These are phyloP conservation scores for Trichoderma parareesei DNA, from an alignment of 495 filamentous ascomycete genomes.

Conservation along the genomic window DNA sequence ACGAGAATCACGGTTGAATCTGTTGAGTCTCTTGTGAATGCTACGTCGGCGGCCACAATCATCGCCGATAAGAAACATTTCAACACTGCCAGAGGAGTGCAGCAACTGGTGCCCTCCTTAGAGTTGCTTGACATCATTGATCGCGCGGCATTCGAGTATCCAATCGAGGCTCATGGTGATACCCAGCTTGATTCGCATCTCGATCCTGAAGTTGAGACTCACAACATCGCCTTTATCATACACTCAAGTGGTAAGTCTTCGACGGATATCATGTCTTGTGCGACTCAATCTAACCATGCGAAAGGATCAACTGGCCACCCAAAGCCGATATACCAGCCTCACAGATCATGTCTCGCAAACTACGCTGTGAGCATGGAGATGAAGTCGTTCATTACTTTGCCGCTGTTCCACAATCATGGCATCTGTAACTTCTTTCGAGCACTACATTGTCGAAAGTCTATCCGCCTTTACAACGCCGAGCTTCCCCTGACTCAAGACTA, in stretches of 20 bases:
- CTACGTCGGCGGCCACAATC: constrained; percentile 28
- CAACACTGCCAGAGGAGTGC: constrained; percentile 21
- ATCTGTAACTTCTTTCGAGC: constrained; percentile 42
- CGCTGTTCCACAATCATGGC: constrained; percentile 34
- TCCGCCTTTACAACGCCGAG: constrained; percentile 37
- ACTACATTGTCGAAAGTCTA: constrained; percentile 28
- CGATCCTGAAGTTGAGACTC: constrained; percentile 18
- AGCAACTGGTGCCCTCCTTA: constrained; percentile 14
- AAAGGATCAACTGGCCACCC: constrained; percentile 48
- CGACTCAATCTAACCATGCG: neutral
- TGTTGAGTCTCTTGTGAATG: constrained; percentile 31
- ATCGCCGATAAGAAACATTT: constrained; percentile 23
- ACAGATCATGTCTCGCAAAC: constrained; percentile 22
- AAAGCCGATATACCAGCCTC: constrained; percentile 37
- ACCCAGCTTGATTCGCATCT: constrained; percentile 12
- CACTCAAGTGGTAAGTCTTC: constrained; percentile 25
- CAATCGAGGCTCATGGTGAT: constrained; percentile 10
- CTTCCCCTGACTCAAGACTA: constrained; percentile 35
- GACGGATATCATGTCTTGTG: neutral
- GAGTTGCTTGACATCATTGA: constrained; percentile 15
- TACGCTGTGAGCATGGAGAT: constrained; percentile 19
- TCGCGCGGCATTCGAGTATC: constrained; percentile 15
- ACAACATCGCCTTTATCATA: constrained; percentile 29
- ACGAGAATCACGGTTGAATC: constrained; percentile 38
- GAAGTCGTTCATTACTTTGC: constrained; percentile 21